phyloP scores from a whole-genome alignment of 2,329 filamentous ascomycete species.

The Mycocentrospora acerina region DNA sequence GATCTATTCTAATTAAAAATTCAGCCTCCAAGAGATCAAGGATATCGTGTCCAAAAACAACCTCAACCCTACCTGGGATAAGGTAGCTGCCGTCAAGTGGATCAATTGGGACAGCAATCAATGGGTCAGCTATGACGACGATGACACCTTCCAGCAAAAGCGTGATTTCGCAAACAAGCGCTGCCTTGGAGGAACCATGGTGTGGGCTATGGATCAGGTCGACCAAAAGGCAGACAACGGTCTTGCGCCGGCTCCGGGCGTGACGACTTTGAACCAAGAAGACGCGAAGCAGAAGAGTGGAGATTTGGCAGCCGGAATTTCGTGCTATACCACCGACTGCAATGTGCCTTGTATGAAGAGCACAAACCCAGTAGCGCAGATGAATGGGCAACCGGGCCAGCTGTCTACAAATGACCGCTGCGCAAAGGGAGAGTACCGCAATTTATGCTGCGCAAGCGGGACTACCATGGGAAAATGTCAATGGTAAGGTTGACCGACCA shows the following conservation, averaged over 20 bases:
- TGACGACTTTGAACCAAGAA: too few relatives aligned
- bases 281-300: not conserved
- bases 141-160: not conserved
- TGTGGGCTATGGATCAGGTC: slow-evolving; percentile 7
- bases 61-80: not conserved
- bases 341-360: slow-evolving; percentile 4
- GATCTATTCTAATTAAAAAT: slow-evolving; percentile 4
- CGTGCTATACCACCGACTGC: slow-evolving; percentile 7
- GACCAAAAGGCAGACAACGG: too few relatives aligned
- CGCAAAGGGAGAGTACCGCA: not conserved
- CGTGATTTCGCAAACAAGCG: not conserved
- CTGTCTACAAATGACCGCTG: slow-evolving; percentile 1
- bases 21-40: slow-evolving; percentile 1
- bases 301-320: not conserved
- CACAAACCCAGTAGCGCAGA: slow-evolving; percentile 8
- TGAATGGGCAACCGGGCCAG: slow-evolving; percentile 2
- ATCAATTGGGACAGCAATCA: not conserved
- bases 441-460: slow-evolving; percentile 3
- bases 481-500: too few relatives aligned
- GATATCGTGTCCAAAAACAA: too few relatives aligned
- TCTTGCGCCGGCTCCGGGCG: too few relatives aligned
- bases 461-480: slow-evolving; percentile 4
- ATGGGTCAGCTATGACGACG: not conserved
- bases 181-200: not conserved
- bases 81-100: not conserved